Evolutionary conservation across 1,139 yeast species (phyloP), one percentile per base, ranked within the genome.

Genomic region (Zygosaccharomyces pseudobailii): DNA sequence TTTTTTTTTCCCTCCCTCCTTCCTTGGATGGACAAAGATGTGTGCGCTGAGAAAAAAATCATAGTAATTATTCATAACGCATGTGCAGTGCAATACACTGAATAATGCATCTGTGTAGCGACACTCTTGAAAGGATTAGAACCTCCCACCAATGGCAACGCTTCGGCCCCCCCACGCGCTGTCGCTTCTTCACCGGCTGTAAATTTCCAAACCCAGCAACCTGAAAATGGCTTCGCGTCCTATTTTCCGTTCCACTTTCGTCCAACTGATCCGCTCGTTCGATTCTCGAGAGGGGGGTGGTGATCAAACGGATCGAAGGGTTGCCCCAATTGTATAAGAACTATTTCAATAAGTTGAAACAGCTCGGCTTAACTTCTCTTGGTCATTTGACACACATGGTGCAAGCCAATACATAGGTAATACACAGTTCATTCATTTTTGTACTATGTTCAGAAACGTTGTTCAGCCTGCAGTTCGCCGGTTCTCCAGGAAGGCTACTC

Each of bases 401-500:
- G 10, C 17, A 30, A 30, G 33, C 33, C 33, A 30, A 19, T n/a
- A n/a, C 6, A 6, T 30, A 7, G 33, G 13, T 30, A 24, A 24
- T 10, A 33, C 3, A 20, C 13, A 21, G 20, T 21, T 5, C 25
- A 22, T 20, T 22, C 38, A 13, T 22, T n/a, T 22, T 24, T 24
- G 27, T 27, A 38, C 22, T 3, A 38, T 38, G 41, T 38, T 38
- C 34, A 38, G 41, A 38, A 38, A 23, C 25, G 22, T 38, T 28
- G 22, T 28, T 4, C 34, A 24, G 5, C 34, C 41, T 24, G 10
- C 34, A 5, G 22, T 38, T 37, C 60, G 59, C 50, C 61, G 61
- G 50, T 65, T 69, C 48, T 60, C 68, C 31, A 58, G 71, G 36
- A 57, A 61, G 36, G 53, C 62, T 25, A 59, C 62, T 39, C 69